Evolutionary conservation across 2,329 filamentous ascomycete genomes (phyloP).

Genomic region (Fusarium papillatum): DNA sequence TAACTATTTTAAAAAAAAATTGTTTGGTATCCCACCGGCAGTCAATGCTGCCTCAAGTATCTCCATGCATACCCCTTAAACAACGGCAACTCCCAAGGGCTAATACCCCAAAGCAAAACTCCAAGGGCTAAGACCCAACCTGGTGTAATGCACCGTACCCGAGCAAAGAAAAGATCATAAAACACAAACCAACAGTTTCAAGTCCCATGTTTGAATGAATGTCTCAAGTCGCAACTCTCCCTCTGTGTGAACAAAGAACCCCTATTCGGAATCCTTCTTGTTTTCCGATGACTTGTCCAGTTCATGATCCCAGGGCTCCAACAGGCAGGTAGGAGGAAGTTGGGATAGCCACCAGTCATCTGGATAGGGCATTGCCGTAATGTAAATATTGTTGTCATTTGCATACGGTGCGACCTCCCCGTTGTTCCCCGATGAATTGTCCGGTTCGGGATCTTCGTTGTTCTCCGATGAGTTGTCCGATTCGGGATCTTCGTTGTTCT

Average conservation of each 20-base stretch:
- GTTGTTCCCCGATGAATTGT: no score
- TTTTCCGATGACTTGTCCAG: no score
- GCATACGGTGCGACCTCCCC: no score
- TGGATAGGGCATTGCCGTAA: no score
- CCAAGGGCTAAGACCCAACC: neutral
- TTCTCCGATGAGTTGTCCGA: no score
- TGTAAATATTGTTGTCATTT: no score
- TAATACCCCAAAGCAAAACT: neutral
- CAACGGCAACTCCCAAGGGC: neutral
- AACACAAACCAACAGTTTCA: neutral
- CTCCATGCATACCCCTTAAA: neutral
- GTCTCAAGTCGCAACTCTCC: neutral
- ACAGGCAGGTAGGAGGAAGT: no score
- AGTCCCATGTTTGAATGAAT: neutral
- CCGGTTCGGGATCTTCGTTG: no score
- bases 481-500: no score
- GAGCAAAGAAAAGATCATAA: neutral
- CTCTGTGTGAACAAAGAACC: neutral
- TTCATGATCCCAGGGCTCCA: no score
- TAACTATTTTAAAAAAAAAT: no score
- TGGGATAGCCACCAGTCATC: no score
- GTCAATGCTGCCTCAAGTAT: neutral
- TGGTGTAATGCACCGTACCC: neutral
- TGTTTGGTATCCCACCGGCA: neutral
- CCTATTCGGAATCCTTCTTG: neutral